These are phyloP conservation scores for Ostreobium quekettii DNA, from an alignment of 139 green algal genomes.

Conservation along the genomic window DNA sequence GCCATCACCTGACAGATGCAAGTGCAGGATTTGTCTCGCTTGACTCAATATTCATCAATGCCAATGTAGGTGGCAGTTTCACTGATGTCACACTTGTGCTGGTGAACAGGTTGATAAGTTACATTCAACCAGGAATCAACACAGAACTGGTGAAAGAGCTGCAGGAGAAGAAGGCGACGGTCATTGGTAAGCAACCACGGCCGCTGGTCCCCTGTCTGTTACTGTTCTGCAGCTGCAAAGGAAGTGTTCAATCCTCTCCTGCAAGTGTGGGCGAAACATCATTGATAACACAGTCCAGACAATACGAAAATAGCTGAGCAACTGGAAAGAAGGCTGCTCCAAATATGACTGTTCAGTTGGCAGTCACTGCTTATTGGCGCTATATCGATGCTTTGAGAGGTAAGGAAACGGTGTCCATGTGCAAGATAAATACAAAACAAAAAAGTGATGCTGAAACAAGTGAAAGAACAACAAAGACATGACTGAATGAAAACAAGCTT, in stretches of 20 bases:
- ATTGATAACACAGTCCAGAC: too few relatives aligned
- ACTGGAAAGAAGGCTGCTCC: background rate
- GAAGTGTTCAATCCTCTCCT: too few relatives aligned
- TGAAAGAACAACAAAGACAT: too few relatives aligned
- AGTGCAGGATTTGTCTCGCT: background rate
- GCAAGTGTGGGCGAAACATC: too few relatives aligned
- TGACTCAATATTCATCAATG: background rate
- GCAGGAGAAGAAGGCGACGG: slow-evolving; percentile 46
- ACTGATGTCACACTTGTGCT: background rate
- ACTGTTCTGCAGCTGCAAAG: background rate
- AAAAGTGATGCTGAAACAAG: too few relatives aligned
- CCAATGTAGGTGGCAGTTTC: background rate
- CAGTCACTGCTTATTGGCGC: background rate
- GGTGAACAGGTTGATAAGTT: slow-evolving; percentile 52
- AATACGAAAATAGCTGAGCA: too few relatives aligned
- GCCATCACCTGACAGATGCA: background rate
- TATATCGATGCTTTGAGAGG: too few relatives aligned
- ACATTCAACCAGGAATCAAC: slow-evolving; percentile 72
- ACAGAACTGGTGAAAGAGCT: slow-evolving; percentile 62
- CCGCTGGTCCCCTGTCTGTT: background rate
- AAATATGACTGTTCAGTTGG: background rate
- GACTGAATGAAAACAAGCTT: too few relatives aligned
- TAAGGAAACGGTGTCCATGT: too few relatives aligned
- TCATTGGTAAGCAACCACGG: slow-evolving; percentile 41
- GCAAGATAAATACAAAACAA: too few relatives aligned